These are phyloP conservation scores for Erythrobasidium hasegawianum DNA, from an alignment of 1,284 basidiomycete species.

Conservation along the genomic window DNA sequence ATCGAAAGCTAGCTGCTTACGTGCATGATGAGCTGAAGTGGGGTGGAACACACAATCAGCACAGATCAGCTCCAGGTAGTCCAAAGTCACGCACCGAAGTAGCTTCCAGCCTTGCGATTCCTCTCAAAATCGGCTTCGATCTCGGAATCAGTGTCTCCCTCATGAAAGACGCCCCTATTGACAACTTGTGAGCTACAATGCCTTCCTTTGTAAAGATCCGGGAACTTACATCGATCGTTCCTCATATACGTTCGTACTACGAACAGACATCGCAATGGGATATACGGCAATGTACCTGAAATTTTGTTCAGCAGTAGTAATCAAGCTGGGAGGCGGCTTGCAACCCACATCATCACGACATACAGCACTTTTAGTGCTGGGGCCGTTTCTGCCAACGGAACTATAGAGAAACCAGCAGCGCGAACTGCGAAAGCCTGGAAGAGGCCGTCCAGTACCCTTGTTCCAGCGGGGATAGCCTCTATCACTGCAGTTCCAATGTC, in stretches of 20 bases:
- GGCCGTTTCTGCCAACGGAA: constrained; percentile 66
- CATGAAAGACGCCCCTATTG: constrained; percentile 35
- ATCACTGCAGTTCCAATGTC: constrained; percentile 77
- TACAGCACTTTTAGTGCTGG: constrained; percentile 82
- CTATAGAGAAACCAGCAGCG: constrained; percentile 80
- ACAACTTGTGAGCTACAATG: no score
- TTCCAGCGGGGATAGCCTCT: constrained; percentile 64
- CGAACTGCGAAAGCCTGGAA: constrained; percentile 63
- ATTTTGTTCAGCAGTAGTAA: background rate
- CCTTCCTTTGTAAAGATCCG: no score
- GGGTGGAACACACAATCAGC: no score
- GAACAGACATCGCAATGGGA: constrained; percentile 64
- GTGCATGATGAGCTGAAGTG: constrained; percentile 62
- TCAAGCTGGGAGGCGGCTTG: background rate
- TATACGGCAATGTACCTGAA: constrained; percentile 51
- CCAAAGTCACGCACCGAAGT: constrained; percentile 6
- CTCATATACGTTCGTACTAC: constrained; percentile 86
- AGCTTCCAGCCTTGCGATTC: constrained; percentile 18
- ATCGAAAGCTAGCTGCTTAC: constrained; percentile 84
- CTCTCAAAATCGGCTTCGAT: constrained; percentile 33
- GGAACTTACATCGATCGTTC: constrained; percentile 57
- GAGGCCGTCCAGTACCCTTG: constrained; percentile 45
- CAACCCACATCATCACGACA: constrained; percentile 69
- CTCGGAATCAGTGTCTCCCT: constrained; percentile 28
- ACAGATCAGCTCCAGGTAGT: constrained; percentile 49